Conservation (phyloP, 73 alveolate species). For the Paramecium octaurelia region DNA sequence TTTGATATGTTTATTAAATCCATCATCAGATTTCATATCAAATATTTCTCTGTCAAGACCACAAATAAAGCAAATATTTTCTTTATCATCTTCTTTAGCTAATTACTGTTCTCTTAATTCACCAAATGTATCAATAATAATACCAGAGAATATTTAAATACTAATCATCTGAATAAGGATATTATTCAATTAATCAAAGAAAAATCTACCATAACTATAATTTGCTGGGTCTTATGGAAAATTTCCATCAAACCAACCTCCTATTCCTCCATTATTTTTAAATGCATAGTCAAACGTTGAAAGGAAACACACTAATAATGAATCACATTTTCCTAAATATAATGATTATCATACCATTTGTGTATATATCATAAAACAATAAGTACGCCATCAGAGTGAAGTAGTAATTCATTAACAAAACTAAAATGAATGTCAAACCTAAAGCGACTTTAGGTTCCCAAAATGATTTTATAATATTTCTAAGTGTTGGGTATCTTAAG, state of each 20-base stretch:
- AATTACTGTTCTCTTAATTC: slow-evolving; percentile 85
- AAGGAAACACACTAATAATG: slow-evolving; percentile 68
- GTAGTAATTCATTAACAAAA: slow-evolving; percentile 68
- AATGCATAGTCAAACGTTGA: slow-evolving; percentile 74
- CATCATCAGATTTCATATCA: slow-evolving; percentile 78
- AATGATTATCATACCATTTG: neutral
- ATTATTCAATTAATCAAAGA: slow-evolving; percentile 57
- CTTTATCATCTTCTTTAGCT: slow-evolving; percentile 80
- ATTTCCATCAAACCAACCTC: slow-evolving; percentile 63
- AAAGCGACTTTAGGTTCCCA: slow-evolving; percentile 79
- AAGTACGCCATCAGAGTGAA: slow-evolving; percentile 68
- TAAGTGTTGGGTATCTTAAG: slow-evolving; percentile 75
- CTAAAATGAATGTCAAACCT: slow-evolving; percentile 68
- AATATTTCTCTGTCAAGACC: slow-evolving; percentile 88
- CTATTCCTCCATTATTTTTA: slow-evolving; percentile 83
- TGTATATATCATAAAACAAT: slow-evolving; percentile 60
- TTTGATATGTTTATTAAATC: slow-evolving; percentile 75
- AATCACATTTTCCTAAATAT: slow-evolving; percentile 60
- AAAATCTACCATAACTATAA: slow-evolving; percentile 56
- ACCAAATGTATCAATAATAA: slow-evolving; percentile 93
- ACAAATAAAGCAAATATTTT: slow-evolving; percentile 93
- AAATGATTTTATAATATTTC: slow-evolving; percentile 74
- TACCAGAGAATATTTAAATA: slow-evolving; percentile 67
- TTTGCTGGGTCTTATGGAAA: slow-evolving; percentile 4
- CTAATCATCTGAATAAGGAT: slow-evolving; percentile 54